These are phyloP conservation scores for Pseudogymnoascus sp. DNA, from an alignment of 2,329 filamentous ascomycete genomes.

Conservation along the genomic window DNA sequence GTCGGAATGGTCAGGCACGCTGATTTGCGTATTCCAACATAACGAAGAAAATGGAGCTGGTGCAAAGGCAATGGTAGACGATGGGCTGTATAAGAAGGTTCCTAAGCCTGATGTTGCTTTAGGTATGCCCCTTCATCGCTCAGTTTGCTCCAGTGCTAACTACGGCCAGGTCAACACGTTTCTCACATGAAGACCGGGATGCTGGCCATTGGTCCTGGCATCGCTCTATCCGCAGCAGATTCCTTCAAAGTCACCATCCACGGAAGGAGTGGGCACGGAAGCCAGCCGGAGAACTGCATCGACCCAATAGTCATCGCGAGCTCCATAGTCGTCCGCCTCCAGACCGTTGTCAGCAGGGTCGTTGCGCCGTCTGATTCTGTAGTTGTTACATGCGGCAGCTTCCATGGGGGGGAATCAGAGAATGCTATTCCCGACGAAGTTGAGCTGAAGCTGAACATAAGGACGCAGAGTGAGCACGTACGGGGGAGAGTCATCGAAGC, in stretches of 20 bases:
- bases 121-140: not conserved
- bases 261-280: conserved; percentile 51
- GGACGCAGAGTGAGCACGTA: conserved; percentile 38
- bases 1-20: conserved; percentile 44
- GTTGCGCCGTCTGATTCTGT: conserved; percentile 44
- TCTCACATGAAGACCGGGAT: not conserved
- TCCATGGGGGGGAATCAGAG: conserved; percentile 52
- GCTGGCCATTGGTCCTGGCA: not conserved
- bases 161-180: conserved; percentile 39
- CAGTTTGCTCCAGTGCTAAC: not conserved
- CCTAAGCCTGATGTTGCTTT: conserved; percentile 45
- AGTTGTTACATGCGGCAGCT: conserved; percentile 49
- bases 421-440: conserved; percentile 52
- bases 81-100: conserved; percentile 44
- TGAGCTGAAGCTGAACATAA: conserved; percentile 46
- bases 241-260: conserved; percentile 45
- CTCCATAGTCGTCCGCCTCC: conserved; percentile 47
- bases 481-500: conserved; percentile 25
- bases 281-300: conserved; percentile 45
- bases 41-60: conserved; percentile 50
- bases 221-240: conserved; percentile 37
- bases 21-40: conserved; percentile 52
- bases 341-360: conserved; percentile 50
- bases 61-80: conserved; percentile 51
- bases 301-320: conserved; percentile 53